Percentiles rank a stretch among this genome's conserved stretches.
These are phyloP conservation scores for Wakefieldia striispora DNA, from an alignment of 768 basidiomycete genomes.

Conservation along the genomic window DNA sequence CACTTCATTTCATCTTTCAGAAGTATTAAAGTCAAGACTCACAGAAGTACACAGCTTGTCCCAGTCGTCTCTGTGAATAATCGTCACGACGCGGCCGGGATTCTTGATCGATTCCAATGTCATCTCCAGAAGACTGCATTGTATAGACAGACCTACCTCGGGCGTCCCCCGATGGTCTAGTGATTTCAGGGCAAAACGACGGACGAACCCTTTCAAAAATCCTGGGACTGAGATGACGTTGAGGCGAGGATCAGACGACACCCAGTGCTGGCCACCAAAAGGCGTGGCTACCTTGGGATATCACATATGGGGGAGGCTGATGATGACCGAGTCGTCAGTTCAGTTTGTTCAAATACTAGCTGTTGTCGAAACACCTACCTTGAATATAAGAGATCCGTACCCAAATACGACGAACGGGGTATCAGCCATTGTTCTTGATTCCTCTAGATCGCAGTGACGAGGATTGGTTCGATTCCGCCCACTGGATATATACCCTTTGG, in stretches of 20 bases:
- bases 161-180: conserved; percentile 90
- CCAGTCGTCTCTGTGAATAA: conserved; percentile 87
- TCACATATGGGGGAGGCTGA: conserved; percentile 78
- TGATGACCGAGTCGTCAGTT: background rate
- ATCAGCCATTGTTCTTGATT: background rate
- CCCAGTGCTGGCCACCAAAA: background rate
- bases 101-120: conserved; percentile 34
- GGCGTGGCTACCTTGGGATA: conserved; percentile 52
- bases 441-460: background rate
- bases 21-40: conserved; percentile 13
- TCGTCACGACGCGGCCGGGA: conserved; percentile 80
- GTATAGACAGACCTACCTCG: conserved; percentile 43
- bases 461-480: background rate
- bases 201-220: conserved; percentile 83
- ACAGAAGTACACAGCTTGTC: conserved; percentile 63
- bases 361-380: conserved; percentile 38
- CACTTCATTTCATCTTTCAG: background rate
- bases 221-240: conserved; percentile 51
- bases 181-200: conserved; percentile 84
- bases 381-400: conserved; percentile 89
- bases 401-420: conserved; percentile 73
- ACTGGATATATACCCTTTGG: conserved; percentile 5
- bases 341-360: background rate
- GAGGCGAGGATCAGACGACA: background rate
- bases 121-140: too few relatives aligned